phyloP scores from a whole-genome alignment of 208 protist genomes.

The Wallacemonas sp. region DNA sequence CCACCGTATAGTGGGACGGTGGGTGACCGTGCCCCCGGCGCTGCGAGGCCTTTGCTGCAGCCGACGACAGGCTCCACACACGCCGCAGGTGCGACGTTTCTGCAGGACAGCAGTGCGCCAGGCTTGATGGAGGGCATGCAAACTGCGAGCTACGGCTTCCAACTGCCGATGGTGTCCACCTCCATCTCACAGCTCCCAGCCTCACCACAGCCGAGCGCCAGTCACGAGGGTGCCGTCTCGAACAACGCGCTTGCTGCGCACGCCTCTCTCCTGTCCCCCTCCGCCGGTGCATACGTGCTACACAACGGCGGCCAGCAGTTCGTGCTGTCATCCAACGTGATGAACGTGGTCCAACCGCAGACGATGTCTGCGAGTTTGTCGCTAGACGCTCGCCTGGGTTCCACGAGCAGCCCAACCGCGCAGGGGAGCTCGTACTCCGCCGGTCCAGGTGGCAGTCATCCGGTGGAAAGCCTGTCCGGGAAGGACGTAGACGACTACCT shows the following conservation, averaged over 20 bases:
- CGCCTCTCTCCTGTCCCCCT: conserved; percentile 1
- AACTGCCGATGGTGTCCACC: background rate
- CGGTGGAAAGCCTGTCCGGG: background rate
- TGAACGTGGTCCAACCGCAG: conserved; percentile 21
- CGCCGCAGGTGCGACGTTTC: background rate
- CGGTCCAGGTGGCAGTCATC: background rate
- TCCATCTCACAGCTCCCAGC: background rate
- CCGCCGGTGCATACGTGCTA: conserved; percentile 17
- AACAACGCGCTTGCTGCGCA: background rate
- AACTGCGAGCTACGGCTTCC: background rate
- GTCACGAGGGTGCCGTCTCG: background rate
- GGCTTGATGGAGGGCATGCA: background rate
- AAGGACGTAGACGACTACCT: conserved; percentile 4
- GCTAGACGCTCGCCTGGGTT: background rate
- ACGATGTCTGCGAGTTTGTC: background rate
- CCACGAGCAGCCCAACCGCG: background rate
- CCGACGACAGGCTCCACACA: background rate
- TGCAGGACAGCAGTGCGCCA: background rate
- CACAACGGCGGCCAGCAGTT: conserved; percentile 36
- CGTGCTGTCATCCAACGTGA: conserved; percentile 27
- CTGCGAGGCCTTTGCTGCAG: background rate
- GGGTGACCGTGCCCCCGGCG: background rate
- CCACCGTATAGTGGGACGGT: background rate
- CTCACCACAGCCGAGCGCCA: background rate
- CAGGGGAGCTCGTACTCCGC: background rate